phyloP scores from a whole-genome alignment of 2,329 filamentous ascomycete species.

The Stemphylium vesicarium region DNA sequence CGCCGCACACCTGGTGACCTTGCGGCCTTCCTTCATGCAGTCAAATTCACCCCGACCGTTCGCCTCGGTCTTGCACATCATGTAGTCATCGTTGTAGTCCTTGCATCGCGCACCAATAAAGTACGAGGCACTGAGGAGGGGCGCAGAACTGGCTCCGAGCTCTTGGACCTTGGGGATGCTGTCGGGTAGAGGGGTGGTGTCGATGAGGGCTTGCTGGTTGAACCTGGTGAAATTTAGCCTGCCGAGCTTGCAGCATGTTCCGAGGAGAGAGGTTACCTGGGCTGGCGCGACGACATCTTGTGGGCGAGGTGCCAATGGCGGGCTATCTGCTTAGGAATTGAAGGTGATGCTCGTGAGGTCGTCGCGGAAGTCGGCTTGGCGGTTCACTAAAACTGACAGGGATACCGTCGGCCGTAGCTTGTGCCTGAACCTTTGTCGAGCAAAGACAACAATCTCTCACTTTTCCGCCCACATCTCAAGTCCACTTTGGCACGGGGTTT shows the following conservation, averaged over 20 bases:
- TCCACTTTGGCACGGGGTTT: conserved; percentile 10
- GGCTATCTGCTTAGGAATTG: conserved; percentile 38
- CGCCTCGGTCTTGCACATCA: conserved; percentile 98
- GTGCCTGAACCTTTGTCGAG: conserved; percentile 23
- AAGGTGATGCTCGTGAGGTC: conserved; percentile 25
- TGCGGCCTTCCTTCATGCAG: conserved; percentile 94
- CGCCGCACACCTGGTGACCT: conserved; percentile 93
- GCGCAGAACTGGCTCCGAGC: conserved; percentile 90
- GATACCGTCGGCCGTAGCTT: conserved; percentile 20
- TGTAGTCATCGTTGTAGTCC: conserved; percentile 97
- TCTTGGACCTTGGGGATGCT: conserved; percentile 92
- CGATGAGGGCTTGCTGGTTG: conserved; percentile 90
- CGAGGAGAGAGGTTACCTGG: conserved; percentile 56
- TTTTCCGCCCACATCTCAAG: conserved; percentile 13
- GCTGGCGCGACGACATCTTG: conserved; percentile 67
- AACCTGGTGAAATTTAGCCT: conserved; percentile 67
- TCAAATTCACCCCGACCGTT: conserved; percentile 90
- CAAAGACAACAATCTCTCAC: conserved; percentile 20
- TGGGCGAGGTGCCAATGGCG: conserved; percentile 48
- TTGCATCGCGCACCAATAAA: conserved; percentile 97
- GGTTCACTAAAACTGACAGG: conserved; percentile 17
- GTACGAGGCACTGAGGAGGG: conserved; percentile 88
- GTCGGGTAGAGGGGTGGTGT: conserved; percentile 93
- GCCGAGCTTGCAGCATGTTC: conserved; percentile 7
- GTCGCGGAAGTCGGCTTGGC: conserved; percentile 30